Evolutionary conservation across 1,284 basidiomycete genomes (phyloP), one percentile per base, ranked within the genome.

Genomic region (Sporisorium graminicola): DNA sequence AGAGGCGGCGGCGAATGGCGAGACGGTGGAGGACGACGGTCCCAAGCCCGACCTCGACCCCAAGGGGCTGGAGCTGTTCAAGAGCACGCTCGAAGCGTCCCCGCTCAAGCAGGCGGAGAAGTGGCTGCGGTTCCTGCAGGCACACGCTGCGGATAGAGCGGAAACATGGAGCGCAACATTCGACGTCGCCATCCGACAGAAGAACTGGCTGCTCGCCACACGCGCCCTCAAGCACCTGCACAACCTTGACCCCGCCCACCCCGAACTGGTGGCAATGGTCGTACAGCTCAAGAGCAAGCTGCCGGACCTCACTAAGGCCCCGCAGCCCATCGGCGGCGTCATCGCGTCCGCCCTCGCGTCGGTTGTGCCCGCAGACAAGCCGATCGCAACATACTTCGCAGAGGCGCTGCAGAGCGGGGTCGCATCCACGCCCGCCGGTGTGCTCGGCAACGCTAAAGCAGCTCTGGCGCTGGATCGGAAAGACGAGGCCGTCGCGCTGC

Each of bases 21-120:
- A 72, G 1, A 89, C 89, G 57, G 90, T 91, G 67, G 92, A 93
- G 81, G 94, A 93, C 86, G 93, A 94, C 49, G 89, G 92, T 24
- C 90, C 67, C 1, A 74, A 93, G 37, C 72, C 80, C 8, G 86
- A 87, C 20, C 87, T 88, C 1, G 86, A 86, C 61, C 84, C 84
- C 0, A 53, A 74, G 24, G 84, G 84, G 4, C 31, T 65, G 16
- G 50, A 52, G n/a, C 55, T 78, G 26, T 71, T 81, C 20, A 47
- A 65, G 47, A 66, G 46, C 8, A 53, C 58, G 6, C 27, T 66
- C 1, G 58, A 61, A 18, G 37, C 37, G 6, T 10, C 26, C 64
- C 91, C 92, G 1, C 87, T 99, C 3, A 93, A 93, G 53, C 90
- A 90, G 16, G 94, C 95, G 0, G 88, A 90, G 58, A 92, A 91